Conservation (phyloP, 495 filamentous ascomycete species). For the Zalerion maritima region DNA sequence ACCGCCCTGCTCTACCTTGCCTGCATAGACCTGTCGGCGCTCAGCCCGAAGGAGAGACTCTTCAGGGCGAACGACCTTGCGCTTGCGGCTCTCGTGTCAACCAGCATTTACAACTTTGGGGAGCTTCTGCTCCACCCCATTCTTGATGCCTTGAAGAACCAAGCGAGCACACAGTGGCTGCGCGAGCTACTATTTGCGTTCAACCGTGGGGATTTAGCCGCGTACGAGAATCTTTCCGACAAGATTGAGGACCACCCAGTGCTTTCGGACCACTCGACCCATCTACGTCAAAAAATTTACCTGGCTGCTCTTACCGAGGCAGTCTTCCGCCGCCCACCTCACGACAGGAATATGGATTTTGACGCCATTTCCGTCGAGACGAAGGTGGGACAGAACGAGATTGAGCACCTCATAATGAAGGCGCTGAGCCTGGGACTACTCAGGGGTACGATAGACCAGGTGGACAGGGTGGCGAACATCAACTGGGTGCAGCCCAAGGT, state of each 20-base stretch:
- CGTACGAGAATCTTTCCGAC: slow-evolving; percentile 65
- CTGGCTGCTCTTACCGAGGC: slow-evolving; percentile 89
- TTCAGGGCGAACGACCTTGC: slow-evolving; percentile 81
- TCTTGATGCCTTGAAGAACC: slow-evolving; percentile 57
- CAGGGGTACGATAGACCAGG: slow-evolving; percentile 89
- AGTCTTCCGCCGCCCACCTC: slow-evolving; percentile 88
- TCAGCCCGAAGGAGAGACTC: slow-evolving; percentile 56
- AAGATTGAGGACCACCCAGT: slow-evolving; percentile 65
- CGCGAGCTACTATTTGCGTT: slow-evolving; percentile 91
- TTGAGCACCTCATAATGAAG: slow-evolving; percentile 98
- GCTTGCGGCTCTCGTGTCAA: slow-evolving; percentile 82
- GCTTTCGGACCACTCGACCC: slow-evolving; percentile 61
- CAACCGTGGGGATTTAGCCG: slow-evolving; percentile 84
- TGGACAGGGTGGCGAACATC: slow-evolving; percentile 83
- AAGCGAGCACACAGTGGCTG: slow-evolving; percentile 58
- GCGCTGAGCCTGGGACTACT: slow-evolving; percentile 84
- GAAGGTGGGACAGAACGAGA: slow-evolving; percentile 77
- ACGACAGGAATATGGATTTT: slow-evolving; percentile 90
- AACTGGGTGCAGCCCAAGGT: slow-evolving; percentile 99
- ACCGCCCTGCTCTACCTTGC: slow-evolving; percentile 97
- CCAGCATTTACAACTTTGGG: slow-evolving; percentile 97
- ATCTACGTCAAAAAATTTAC: slow-evolving; percentile 95
- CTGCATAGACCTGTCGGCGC: slow-evolving; percentile 70
- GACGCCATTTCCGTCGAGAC: slow-evolving; percentile 77
- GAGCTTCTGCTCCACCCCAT: slow-evolving; percentile 97